Evolutionary conservation across 2,329 filamentous ascomycete species (phyloP).

Genomic region (Keithomyces neogunnii): DNA sequence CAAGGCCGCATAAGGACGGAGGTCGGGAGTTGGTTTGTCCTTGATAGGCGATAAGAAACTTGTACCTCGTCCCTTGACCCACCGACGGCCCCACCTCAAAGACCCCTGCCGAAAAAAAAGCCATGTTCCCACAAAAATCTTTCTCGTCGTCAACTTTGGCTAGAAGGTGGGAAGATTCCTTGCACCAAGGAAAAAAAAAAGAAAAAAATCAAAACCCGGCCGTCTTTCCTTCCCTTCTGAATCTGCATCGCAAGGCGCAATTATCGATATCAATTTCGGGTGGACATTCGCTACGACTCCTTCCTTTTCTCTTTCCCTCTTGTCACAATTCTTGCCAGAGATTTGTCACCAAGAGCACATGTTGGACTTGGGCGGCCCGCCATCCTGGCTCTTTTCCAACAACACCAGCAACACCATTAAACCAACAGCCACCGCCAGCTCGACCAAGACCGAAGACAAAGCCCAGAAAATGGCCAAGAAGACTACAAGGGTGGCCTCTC

Average conservation of each 20-base stretch:
- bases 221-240: not conserved
- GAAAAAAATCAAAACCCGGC: too few species aligned
- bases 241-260: not conserved
- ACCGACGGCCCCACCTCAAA: not conserved
- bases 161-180: too few species aligned
- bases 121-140: conserved; percentile 6
- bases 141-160: not conserved
- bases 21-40: conserved; percentile 9
- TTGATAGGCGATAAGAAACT: conserved; percentile 11
- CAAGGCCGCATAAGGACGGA: conserved; percentile 2
- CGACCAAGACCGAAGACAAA: not conserved
- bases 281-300: not conserved
- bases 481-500: conserved; percentile 14
- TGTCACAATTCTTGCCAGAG: not conserved
- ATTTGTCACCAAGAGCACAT: conserved; percentile 14
- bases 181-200: too few species aligned
- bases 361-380: conserved; percentile 23
- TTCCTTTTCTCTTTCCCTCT: conserved; percentile 3
- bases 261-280: too few species aligned
- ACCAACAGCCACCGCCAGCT: not conserved
- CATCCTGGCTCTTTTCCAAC: conserved; percentile 36
- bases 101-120: conserved; percentile 1
- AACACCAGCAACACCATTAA: conserved; percentile 18
- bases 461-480: conserved; percentile 26
- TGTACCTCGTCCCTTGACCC: conserved; percentile 3